These are phyloP conservation scores for Pulveroboletus sp. DNA, from an alignment of 768 basidiomycete genomes.

Conservation along the genomic window DNA sequence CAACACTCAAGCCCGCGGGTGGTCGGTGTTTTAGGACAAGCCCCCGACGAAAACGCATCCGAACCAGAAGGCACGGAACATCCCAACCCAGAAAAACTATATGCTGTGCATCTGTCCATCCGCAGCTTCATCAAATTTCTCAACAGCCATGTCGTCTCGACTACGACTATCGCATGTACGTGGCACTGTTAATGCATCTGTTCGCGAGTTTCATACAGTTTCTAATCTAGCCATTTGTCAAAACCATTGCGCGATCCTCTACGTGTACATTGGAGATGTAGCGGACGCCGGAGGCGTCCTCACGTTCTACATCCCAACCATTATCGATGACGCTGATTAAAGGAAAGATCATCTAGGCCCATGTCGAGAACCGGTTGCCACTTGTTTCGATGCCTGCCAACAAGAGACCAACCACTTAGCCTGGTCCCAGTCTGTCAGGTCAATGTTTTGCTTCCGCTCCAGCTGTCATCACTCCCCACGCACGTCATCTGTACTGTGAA, in stretches of 20 bases:
- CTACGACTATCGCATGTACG: conserved; percentile 83
- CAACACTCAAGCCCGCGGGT: not conserved
- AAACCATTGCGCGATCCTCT: conserved; percentile 81
- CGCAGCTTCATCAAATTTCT: conserved; percentile 81
- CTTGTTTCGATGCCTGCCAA: not conserved
- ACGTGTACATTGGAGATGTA: conserved; percentile 84
- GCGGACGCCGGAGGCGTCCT: conserved; percentile 79
- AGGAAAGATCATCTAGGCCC: not conserved
- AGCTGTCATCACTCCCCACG: no score
- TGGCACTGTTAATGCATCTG: conserved; percentile 1
- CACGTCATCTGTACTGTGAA: no score
- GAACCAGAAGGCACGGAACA: conserved; percentile 36
- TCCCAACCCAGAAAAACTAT: conserved; percentile 55
- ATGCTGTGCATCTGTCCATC: conserved; percentile 66
- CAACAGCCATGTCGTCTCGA: conserved; percentile 75
- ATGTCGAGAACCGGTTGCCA: not conserved
- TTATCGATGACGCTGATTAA: conserved; percentile 53
- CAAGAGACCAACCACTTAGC: not conserved
- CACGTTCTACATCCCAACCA: conserved; percentile 85
- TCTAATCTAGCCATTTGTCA: conserved; percentile 66
- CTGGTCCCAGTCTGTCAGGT: not conserved
- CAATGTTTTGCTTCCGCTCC: not conserved
- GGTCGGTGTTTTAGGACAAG: conserved; percentile 17
- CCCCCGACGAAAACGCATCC: conserved; percentile 31
- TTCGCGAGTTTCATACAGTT: not conserved